Evolutionary conservation across 2,329 filamentous ascomycete genomes (phyloP).

Genomic region (Penicillium sp.): DNA sequence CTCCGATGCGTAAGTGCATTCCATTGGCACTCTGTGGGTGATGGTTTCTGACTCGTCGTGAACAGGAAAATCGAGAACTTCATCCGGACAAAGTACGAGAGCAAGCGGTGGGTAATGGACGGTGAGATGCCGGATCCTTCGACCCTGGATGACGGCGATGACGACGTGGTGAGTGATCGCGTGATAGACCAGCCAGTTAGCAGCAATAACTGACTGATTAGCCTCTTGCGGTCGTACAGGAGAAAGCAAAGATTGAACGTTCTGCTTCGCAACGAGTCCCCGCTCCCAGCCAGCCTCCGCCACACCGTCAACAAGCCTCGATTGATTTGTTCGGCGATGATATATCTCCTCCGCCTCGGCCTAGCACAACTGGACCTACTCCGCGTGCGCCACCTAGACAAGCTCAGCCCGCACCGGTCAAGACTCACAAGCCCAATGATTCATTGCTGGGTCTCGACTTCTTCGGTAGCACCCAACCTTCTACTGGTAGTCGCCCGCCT

Average conservation of each 20-base stretch:
- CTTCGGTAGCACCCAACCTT: constrained; percentile 68
- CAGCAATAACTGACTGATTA: constrained; percentile 31
- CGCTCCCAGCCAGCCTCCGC: constrained; percentile 45
- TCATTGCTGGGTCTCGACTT: constrained; percentile 92
- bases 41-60: constrained; percentile 11
- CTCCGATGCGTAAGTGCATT: constrained; percentile 67
- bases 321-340: constrained; percentile 83
- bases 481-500: constrained; percentile 71
- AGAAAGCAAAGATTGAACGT: constrained; percentile 66
- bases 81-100: constrained; percentile 97
- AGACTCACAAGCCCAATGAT: constrained; percentile 71
- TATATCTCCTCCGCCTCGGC: constrained; percentile 61
- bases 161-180: constrained; percentile 65
- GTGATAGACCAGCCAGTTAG: constrained; percentile 2
- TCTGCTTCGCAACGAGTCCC: constrained; percentile 55
- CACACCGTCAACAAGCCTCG: constrained; percentile 48
- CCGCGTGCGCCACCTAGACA: constrained; percentile 66
- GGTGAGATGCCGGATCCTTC: constrained; percentile 91
- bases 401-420: constrained; percentile 51
- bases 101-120: constrained; percentile 99
- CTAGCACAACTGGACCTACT: constrained; percentile 69
- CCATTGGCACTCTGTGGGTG: neutral
- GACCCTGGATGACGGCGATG: constrained; percentile 81
- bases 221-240: constrained; percentile 66
- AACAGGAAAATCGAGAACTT: constrained; percentile 95